These are phyloP conservation scores for Fusarium dimerum DNA, from an alignment of 2,329 filamentous ascomycete species.

Conservation along the genomic window DNA sequence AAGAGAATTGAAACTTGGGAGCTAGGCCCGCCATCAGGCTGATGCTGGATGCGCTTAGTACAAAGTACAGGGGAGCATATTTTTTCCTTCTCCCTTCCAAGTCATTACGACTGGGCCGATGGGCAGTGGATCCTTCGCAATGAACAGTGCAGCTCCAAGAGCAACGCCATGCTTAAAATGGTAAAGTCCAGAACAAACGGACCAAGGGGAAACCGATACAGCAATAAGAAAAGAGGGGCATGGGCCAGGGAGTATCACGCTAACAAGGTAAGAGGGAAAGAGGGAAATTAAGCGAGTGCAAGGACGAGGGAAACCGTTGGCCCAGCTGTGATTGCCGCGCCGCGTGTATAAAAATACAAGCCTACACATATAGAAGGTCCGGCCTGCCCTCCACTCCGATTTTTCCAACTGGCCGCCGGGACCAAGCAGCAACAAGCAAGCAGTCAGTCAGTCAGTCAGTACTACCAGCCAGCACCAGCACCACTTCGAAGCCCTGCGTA, in stretches of 20 bases:
- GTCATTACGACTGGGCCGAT: neutral
- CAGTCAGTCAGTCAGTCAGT: conserved; percentile 19
- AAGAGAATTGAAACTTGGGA: neutral
- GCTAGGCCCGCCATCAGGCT: conserved; percentile 1
- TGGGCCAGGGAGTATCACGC: conserved; percentile 23
- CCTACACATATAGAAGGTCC: conserved; percentile 46
- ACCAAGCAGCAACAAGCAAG: conserved; percentile 26
- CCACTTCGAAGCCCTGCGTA: neutral
- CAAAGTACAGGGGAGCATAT: neutral
- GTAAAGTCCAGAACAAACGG: neutral
- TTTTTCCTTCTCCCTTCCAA: neutral
- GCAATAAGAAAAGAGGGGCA: conserved; percentile 1
- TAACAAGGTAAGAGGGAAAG: conserved; percentile 37
- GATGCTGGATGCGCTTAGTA: neutral
- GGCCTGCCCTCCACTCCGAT: conserved; percentile 46
- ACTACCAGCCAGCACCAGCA: conserved; percentile 6
- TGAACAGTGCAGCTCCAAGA: neutral
- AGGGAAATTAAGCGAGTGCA: conserved; percentile 41
- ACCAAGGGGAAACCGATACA: neutral
- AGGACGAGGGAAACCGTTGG: conserved; percentile 36
- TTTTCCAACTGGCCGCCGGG: conserved; percentile 35
- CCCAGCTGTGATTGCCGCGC: conserved; percentile 29
- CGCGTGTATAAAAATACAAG: conserved; percentile 49
- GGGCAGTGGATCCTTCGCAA: neutral
- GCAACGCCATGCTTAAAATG: neutral